Conservation (phyloP, 805 yeast species). For the Sungouiozyma intestinalis region DNA sequence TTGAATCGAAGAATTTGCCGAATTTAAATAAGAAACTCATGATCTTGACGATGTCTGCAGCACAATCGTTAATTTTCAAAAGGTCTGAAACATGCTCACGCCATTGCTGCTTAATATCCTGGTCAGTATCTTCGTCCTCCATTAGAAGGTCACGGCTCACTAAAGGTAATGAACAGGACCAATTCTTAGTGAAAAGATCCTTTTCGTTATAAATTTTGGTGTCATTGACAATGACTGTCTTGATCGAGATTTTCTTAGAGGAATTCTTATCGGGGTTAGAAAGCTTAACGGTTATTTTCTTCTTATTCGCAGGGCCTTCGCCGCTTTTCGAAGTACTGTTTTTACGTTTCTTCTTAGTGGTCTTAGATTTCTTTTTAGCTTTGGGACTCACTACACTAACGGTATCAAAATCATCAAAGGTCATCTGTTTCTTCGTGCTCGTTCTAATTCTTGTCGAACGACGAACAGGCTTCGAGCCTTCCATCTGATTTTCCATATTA, state of each 20-base stretch:
- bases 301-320: background rate
- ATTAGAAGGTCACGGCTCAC: background rate
- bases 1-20: conserved; percentile 13
- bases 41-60: conserved; percentile 22
- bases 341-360: conserved; percentile 5
- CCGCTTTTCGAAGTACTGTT: conserved; percentile 1
- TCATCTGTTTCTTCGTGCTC: conserved; percentile 11
- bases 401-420: conserved; percentile 22
- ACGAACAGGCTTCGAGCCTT: background rate
- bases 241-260: background rate
- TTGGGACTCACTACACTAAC: conserved; percentile 12
- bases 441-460: background rate
- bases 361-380: background rate
- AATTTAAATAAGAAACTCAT: conserved; percentile 26
- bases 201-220: conserved; percentile 1
- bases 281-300: background rate
- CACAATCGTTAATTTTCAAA: conserved; percentile 17
- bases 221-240: background rate
- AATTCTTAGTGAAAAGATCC: conserved; percentile 8
- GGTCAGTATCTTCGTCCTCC: background rate
- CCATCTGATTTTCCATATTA: background rate
- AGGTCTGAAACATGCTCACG: background rate
- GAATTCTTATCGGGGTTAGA: background rate
- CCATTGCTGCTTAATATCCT: background rate
- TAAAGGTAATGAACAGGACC: conserved; percentile 24